Evolutionary conservation across 352 stramenopile species (phyloP).

Genomic region (Globisporangium rhizosaccharum): DNA sequence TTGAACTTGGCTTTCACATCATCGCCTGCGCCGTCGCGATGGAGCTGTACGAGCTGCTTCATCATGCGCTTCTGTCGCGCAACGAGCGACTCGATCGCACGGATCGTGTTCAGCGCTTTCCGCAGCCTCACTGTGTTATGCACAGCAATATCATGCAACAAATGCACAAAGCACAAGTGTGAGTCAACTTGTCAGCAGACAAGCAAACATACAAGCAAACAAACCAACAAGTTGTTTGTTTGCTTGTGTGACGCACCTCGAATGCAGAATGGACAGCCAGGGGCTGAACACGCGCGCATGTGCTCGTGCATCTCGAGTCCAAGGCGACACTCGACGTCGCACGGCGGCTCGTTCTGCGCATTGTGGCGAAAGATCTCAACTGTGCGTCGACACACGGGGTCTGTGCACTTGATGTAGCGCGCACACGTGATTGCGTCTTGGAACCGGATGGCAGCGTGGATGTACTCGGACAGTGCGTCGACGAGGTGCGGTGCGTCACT

Average conservation of each 20-base stretch:
- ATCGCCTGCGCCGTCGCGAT: constrained; percentile 7
- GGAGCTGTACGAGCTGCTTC: constrained; percentile 11
- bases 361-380: constrained; percentile 20
- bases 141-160: not conserved
- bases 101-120: constrained; percentile 12
- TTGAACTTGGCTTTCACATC: constrained; percentile 11
- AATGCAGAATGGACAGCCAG: constrained; percentile 28
- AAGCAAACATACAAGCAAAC: not conserved
- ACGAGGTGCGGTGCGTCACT: constrained; percentile 19
- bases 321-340: constrained; percentile 17
- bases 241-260: constrained; percentile 17
- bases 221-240: too few relatives aligned
- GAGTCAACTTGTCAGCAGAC: not conserved
- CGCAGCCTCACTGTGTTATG: constrained; percentile 11
- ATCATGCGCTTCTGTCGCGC: constrained; percentile 15
- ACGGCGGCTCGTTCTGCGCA: constrained; percentile 12
- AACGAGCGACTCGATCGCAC: constrained; percentile 13
- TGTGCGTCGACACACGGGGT: constrained; percentile 13
- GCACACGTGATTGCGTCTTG: constrained; percentile 27
- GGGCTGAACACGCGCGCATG: constrained; percentile 16
- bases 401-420: constrained; percentile 21
- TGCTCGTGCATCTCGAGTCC: constrained; percentile 24
- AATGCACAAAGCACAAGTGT: not conserved
- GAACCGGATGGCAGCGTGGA: constrained; percentile 21
- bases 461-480: constrained; percentile 31